phyloP scores from a whole-genome alignment of 352 stramenopile genomes.

The Phytopythium kandeliae region DNA sequence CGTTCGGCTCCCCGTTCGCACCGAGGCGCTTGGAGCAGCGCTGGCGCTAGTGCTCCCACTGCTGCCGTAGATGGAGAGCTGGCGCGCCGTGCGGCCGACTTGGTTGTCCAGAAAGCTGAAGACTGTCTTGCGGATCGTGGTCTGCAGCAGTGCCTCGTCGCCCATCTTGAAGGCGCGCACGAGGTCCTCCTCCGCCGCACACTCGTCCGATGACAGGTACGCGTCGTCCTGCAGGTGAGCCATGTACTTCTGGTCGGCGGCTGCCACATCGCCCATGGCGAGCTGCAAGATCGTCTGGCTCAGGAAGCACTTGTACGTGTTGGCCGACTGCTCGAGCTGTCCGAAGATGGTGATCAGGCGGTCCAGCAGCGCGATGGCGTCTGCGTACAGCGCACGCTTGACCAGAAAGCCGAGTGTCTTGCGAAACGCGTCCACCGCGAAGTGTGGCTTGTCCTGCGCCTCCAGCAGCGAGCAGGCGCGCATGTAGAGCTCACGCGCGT shows the following conservation, averaged over 20 bases:
- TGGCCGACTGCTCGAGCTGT: conserved; percentile 56
- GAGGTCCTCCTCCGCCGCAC: conserved; percentile 65
- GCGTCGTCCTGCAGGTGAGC: conserved; percentile 69
- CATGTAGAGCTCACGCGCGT: conserved; percentile 56
- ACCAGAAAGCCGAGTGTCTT: conserved; percentile 75
- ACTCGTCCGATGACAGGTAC: conserved; percentile 73
- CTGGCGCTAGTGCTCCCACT: conserved; percentile 7
- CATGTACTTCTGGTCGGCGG: conserved; percentile 72
- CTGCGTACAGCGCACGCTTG: conserved; percentile 40
- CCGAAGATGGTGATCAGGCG: conserved; percentile 50
- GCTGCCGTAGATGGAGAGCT: conserved; percentile 55
- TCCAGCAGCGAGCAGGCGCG: conserved; percentile 70
- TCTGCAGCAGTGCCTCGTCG: conserved; percentile 68
- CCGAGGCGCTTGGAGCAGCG: background rate
- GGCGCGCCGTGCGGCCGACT: conserved; percentile 59
- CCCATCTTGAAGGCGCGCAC: conserved; percentile 74
- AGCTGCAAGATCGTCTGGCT: conserved; percentile 64
- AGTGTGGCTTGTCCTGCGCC: conserved; percentile 77
- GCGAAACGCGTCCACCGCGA: conserved; percentile 72
- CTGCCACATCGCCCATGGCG: conserved; percentile 53
- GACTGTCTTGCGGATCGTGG: conserved; percentile 64
- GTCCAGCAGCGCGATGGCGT: conserved; percentile 40
- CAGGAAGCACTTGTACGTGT: conserved; percentile 72
- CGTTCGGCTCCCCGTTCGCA: conserved; percentile 16
- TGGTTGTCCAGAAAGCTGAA: conserved; percentile 80